A percentile compares a stretch with the other conserved stretches of the same genome.
Conservation (phyloP, 202 grass and related monocot genomes). For the Carex arenaria region DNA sequence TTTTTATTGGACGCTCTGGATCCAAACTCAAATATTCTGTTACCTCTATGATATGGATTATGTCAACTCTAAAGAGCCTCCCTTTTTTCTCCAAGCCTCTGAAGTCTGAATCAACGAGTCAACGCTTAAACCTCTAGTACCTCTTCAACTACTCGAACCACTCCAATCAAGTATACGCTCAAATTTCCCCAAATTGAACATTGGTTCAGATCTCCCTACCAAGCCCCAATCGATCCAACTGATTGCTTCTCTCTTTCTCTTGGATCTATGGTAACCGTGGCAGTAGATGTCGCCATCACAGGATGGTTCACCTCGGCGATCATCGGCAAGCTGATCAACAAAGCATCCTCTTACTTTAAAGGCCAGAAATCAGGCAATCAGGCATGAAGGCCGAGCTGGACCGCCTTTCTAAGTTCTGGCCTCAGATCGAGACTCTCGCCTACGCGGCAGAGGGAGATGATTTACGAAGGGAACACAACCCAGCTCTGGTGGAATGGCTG, state of each 20-base stretch:
- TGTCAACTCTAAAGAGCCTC: no score
- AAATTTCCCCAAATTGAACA: no score
- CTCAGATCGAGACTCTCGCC: neutral
- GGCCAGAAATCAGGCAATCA: neutral
- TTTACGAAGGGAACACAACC: neutral
- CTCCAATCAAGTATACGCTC: no score
- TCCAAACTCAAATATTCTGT: no score
- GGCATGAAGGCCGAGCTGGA: neutral
- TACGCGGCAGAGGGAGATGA: neutral
- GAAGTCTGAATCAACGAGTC: no score
- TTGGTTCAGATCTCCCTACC: neutral
- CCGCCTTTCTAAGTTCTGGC: neutral
- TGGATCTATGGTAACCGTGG: neutral
- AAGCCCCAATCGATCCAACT: neutral
- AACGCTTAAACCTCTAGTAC: no score
- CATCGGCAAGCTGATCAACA: neutral
- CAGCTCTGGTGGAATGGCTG: neutral
- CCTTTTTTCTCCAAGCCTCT: no score
- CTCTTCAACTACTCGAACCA: no score
- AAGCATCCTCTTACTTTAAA: neutral
- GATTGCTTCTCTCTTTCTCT: no score
- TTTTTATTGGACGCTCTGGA: no score
- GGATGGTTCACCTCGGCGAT: neutral
- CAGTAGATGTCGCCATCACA: neutral
- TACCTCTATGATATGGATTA: no score